phyloP scores from a whole-genome alignment of 2,329 filamentous ascomycete genomes.

The Sclerotinia sclerotiorum region DNA sequence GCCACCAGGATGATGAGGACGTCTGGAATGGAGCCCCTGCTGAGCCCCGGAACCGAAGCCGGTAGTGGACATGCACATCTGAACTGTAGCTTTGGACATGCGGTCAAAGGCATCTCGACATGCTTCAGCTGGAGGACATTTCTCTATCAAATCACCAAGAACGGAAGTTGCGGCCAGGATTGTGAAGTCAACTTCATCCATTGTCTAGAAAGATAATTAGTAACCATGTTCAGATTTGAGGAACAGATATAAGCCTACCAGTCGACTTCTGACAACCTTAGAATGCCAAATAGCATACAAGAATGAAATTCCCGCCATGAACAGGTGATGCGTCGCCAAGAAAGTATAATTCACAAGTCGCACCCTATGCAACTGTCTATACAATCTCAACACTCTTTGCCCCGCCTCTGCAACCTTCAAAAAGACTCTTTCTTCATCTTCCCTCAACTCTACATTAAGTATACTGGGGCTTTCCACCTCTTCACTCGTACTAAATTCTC shows the following conservation, averaged over 20 bases:
- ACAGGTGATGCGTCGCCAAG: constrained; percentile 90
- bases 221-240: constrained; percentile 11
- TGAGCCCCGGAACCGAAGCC: constrained; percentile 38
- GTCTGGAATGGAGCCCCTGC: constrained; percentile 33
- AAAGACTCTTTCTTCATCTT: constrained; percentile 89
- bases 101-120: constrained; percentile 93
- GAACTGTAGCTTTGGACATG: constrained; percentile 91
- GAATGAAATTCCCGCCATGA: constrained; percentile 96
- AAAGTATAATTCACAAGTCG: constrained; percentile 95
- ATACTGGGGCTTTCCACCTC: constrained; percentile 63
- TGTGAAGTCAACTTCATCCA: constrained; percentile 98
- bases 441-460: constrained; percentile 64
- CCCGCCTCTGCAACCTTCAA: constrained; percentile 94
- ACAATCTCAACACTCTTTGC: constrained; percentile 86
- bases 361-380: constrained; percentile 82
- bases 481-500: constrained; percentile 67
- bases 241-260: constrained; percentile 59
- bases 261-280: constrained; percentile 76
- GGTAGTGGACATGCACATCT: constrained; percentile 84
- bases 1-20: constrained; percentile 27
- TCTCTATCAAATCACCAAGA: constrained; percentile 85
- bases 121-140: constrained; percentile 91
- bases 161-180: constrained; percentile 91
- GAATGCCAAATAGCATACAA: constrained; percentile 98
- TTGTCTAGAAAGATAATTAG: constrained; percentile 52